Evolutionary conservation across 331 rosid species (phyloP), one percentile per base, ranked within the genome.

Genomic region (Malus hybrid): DNA sequence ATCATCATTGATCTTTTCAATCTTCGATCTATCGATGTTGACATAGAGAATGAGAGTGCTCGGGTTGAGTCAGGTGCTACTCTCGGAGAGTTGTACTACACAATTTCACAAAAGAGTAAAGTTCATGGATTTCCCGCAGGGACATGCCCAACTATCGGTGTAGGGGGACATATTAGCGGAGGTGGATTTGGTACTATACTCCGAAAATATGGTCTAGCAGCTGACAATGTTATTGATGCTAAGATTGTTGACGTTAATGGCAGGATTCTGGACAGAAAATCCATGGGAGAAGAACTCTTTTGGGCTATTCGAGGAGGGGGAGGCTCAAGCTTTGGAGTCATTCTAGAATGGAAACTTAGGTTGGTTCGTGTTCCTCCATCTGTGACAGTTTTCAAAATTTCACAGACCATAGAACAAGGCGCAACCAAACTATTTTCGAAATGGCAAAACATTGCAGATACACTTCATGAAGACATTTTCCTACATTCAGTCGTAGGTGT

Each of bases 271-370:
- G 72, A 80, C 48, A 33, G 85, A 65, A 44, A 56, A 19, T 70
- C 82, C 8, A 84, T 77, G 82, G 87, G 87, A 16, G 82, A 80
- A 27, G 84, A 83, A 6, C 74, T 83, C 0, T 83, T 83, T 48
- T 83, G 87, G 84, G 84, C 84, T 20, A 76, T 77, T 15, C 60
- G 83, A 69, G 83, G 87, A 7, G 87, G 87, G 2, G 83, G 85
- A 56, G 87, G 72, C 16, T 76, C 76, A 14, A 84, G 78, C 65
- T 84, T 80, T 32, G 87, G 84, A 60, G 76, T 83, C 2, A 69
- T 84, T 24, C 22, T 84, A 9, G 46, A 82, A 5, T 77, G 82
- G 80, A 80, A 77, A 31, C 55, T 84, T 27, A 59, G 59, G 22
- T 13, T 84, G 5, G 80, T 80, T 77, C 42, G 19, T 12, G 28